Evolutionary conservation across 1,139 yeast genomes (phyloP), one percentile per base, ranked within the genome.

Genomic region (Meyerozyma sp.): DNA sequence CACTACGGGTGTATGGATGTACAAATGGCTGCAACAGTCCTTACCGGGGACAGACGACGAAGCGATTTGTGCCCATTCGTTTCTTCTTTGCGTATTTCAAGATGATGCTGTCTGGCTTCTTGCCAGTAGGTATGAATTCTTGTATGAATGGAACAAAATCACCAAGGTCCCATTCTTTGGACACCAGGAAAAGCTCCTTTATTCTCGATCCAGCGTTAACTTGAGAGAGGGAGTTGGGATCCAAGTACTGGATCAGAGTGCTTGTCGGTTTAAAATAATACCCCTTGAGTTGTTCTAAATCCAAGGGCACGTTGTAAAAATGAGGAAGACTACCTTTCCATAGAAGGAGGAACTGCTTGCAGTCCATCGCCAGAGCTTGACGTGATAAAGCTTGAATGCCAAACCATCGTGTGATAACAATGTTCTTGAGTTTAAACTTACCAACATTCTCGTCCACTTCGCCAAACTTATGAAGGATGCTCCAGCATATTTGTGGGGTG

Each of bases 11-110:
- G 34, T 30, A n/a, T 13, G 34, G 34, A 30, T 30, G 34, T 21
- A 2, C 1, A 30, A 13, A 11, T 13, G 13, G 32, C 16, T 29
- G 32, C 25, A 32, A 4, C 21, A 16, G 3, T 2, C 5, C 13
- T 32, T 36, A 44, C 25, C 47, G 32, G 11, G 50, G 51, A 16
- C 43, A 36, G 28, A 51, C 55, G n/a, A 51, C 48, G 40, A 44
- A 51, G 36, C 40, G 45, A 2, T 69, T 71, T 52, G 74, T 77
- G 1, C 84, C 87, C 9, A 74, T 62, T 40, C 75, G 74, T 57
- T 76, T 81, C 62, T 82, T 82, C 51, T 79, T 77, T 2, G 94
- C 95, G 60, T 71, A 84, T 61, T 90, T 90, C 71, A 89, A 71
- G 14, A 89, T 73, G 49, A 87, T 78, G 42, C 78, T 75, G 44